Percentiles rank a stretch among this genome's conserved stretches.
phyloP scores from a whole-genome alignment of 164 flowering plant species.

The Akebia trifoliata region DNA sequence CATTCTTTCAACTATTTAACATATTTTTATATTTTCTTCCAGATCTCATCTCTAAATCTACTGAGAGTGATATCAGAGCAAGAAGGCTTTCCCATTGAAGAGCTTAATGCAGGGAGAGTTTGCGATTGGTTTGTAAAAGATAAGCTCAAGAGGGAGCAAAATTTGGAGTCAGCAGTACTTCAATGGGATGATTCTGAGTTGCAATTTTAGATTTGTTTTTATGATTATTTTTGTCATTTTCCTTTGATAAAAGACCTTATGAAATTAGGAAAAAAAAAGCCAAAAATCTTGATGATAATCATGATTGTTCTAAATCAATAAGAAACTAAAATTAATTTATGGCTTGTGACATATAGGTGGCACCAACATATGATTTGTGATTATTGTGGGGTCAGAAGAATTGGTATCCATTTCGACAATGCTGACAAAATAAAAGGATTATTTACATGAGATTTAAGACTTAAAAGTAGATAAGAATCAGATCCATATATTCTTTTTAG shows the following conservation, averaged over 20 bases:
- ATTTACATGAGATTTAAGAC: too few relatives aligned
- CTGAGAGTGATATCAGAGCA: conserved; percentile 80
- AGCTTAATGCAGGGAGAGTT: conserved; percentile 72
- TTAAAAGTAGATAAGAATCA: too few relatives aligned
- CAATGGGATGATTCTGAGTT: conserved; percentile 83
- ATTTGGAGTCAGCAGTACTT: conserved; percentile 70
- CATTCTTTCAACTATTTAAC: background rate
- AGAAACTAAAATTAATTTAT: too few relatives aligned
- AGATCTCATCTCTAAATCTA: conserved; percentile 85
- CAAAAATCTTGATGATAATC: too few relatives aligned
- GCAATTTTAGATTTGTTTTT: conserved; percentile 20
- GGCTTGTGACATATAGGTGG: too few relatives aligned
- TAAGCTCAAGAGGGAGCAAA: conserved; percentile 79
- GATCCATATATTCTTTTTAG: too few relatives aligned
- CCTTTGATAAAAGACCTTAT: background rate
- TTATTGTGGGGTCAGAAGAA: too few relatives aligned
- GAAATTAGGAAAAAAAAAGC: too few relatives aligned
- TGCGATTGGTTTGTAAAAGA: conserved; percentile 96
- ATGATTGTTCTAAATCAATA: too few relatives aligned
- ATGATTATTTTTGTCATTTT: background rate
- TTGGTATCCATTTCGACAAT: too few relatives aligned
- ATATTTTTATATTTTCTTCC: background rate
- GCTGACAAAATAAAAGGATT: too few relatives aligned
- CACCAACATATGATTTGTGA: too few relatives aligned
- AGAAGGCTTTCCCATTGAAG: conserved; percentile 77